Conservation (phyloP, 75 land plant genomes). For the Azolla pinnata region DNA sequence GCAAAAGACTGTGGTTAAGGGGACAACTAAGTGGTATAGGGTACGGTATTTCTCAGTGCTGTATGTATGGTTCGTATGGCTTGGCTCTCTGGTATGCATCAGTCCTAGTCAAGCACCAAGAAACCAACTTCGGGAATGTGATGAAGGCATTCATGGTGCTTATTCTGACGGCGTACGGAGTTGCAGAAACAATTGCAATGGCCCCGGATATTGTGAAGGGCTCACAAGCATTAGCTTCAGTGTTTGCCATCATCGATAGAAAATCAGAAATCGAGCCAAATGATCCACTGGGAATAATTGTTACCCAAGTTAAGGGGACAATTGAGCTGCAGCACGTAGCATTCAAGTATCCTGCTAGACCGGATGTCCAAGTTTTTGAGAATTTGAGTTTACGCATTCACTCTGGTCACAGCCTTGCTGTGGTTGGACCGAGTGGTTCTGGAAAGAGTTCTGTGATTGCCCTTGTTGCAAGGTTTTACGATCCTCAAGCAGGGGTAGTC, state of each 20-base stretch:
- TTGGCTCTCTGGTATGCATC: slow-evolving; percentile 63
- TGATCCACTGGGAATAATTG: slow-evolving; percentile 27
- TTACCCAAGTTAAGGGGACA: slow-evolving; percentile 35
- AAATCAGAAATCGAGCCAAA: slow-evolving; percentile 43
- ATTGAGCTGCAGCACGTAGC: slow-evolving; percentile 45
- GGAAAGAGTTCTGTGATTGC: slow-evolving; percentile 68
- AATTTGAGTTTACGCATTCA: slow-evolving; percentile 36
- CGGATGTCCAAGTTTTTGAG: slow-evolving; percentile 39
- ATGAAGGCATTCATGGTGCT: slow-evolving; percentile 65
- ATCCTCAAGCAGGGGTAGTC: slow-evolving; percentile 47
- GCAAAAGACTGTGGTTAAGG: slow-evolving; percentile 27
- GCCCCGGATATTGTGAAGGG: slow-evolving; percentile 71
- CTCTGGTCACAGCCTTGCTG: slow-evolving; percentile 52
- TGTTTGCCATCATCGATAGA: slow-evolving; percentile 51
- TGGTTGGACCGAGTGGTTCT: slow-evolving; percentile 75
- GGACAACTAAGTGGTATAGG: slow-evolving; percentile 57
- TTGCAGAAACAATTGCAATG: slow-evolving; percentile 73
- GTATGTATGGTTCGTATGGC: slow-evolving; percentile 44
- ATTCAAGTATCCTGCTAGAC: slow-evolving; percentile 58
- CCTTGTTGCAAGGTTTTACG: slow-evolving; percentile 61
- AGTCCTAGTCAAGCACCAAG: slow-evolving; percentile 25
- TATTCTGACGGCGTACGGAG: slow-evolving; percentile 55
- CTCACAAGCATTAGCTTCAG: slow-evolving; percentile 42
- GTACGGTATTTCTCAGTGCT: slow-evolving; percentile 51
- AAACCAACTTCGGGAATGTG: slow-evolving; percentile 42